Evolutionary conservation across 176 grass and related monocot species (phyloP), one percentile per base, ranked within the genome.

Genomic region (Aegilops bicornis): DNA sequence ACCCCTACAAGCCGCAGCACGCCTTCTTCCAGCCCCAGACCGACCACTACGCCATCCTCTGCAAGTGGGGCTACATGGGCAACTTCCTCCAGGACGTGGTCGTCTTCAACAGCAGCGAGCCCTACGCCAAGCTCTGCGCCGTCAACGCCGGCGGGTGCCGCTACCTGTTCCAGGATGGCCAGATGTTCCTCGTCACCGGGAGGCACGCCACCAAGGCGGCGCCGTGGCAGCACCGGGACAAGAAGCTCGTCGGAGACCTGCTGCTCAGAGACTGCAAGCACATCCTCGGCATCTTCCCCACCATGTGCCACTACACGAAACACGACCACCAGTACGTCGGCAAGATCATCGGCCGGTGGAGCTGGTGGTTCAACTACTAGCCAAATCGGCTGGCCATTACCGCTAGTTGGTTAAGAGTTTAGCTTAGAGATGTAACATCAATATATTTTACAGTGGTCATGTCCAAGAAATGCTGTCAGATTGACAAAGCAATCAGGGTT

Each of bases 51-150:
- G 45, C 84, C 65, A 79, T 92, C 74, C 60, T 73, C 79, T 92
- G 90, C 83, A 89, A 89, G 90, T 92, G 87, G 87, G 90, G 83
- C 4, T 89, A 89, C 90, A 88, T 88, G 79, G 90, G 90, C 27
- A 92, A 78, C 87, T 92, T 89, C 87, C 86, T 86, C 59, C 90
- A 88, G 83, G 84, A 88, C 87, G 83, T 89, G 0, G 87, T 68
- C 3, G 72, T 92, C 52, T 89, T 92, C 90, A 76, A 92, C 90
- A 86, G 79, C 87, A 68, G 22, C 74, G 83, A 79, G 1, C 2
- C 22, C 1, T 86, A 79, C 58, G 87, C 83, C 3, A 35, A 20
- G 2, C 35, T 2, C 3, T 92, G 87, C 79, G 79, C 79, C 43
- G 86, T 85, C 59, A 61, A 86, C 20, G 73, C 60, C 1, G 86